Conservation (phyloP, 805 yeast genomes). For the Isabelozyma heimii region DNA sequence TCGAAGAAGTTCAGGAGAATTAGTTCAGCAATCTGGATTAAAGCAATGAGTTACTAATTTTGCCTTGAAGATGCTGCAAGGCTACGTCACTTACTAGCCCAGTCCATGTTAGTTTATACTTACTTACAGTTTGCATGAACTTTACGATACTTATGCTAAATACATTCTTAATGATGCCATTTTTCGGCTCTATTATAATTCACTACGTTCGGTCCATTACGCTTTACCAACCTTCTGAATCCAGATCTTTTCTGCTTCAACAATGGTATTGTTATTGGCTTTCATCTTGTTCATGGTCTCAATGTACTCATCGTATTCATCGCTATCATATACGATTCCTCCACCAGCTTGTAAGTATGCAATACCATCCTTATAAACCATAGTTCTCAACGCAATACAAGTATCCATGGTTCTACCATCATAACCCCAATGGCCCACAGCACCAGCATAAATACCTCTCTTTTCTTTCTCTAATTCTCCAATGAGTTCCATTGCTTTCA, state of each 20-base stretch:
- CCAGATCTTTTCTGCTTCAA: conserved; percentile 88
- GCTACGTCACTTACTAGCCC: too few species aligned
- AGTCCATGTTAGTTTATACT: too few species aligned
- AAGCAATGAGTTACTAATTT: too few species aligned
- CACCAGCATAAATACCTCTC: conserved; percentile 97
- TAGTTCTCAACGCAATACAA: conserved; percentile 94
- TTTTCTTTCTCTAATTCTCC: conserved; percentile 87
- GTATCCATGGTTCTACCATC: conserved; percentile 96
- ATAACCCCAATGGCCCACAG: conserved; percentile 97
- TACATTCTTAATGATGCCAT: too few species aligned
- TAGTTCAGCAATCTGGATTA: too few species aligned
- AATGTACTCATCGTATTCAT: conserved; percentile 90
- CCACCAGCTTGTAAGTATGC: conserved; percentile 99
- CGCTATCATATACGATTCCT: conserved; percentile 94
- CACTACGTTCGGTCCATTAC: neutral
- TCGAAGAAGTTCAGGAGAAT: too few species aligned
- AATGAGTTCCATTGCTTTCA: conserved; percentile 92
- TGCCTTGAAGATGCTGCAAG: too few species aligned
- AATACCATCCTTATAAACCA: conserved; percentile 87
- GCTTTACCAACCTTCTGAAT: conserved; percentile 37
- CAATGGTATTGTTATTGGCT: conserved; percentile 86
- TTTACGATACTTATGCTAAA: too few species aligned
- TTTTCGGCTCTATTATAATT: too few species aligned
- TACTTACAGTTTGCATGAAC: too few species aligned
- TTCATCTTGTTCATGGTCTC: conserved; percentile 98